Base-by-base conservation (phyloP, 495 filamentous ascomycete genomes). In the Rostrohypoxylon terebratum region DNA sequence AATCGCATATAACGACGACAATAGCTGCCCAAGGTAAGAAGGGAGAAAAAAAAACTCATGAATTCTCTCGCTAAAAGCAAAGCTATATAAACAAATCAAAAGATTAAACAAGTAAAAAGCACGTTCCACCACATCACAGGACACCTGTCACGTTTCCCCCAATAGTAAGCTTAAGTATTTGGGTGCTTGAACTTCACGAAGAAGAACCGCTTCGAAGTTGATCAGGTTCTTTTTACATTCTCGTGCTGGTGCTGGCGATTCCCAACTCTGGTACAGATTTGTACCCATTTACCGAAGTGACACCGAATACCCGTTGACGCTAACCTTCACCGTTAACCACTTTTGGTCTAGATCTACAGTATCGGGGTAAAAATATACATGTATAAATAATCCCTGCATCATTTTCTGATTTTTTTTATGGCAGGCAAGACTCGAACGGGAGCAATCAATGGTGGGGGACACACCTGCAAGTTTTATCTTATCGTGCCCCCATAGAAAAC, bases 191-290 rank as follows among this genome's bases (percentile, higher is more conserved):
- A 11, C 42, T 36, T 20, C 21, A 69, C 66, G 71, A 73, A 69
- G 71, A 73, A 73, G 66, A 73, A 73, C 71, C 71, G 71, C 66
- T 65, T 73, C 60, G 23, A 64, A 64, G 13, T 45, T 5, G 11
- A 42, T 40, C 18, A 33, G 14, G 36, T 55, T 55, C 14, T 36
- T 55, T 53, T 14, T 54, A 23, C 25, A 42, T 54, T 55, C 42
- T 55, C 58, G 61, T 69, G 34, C 45, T 45, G 57, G 51, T 28
- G 21, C 21, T 23, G 5, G 23, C 21, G 23, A 31, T 20, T 28
- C 28, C 6, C 28, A 28, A 5, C 28, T 5, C 28, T 4, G 28
- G 28, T 28, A 20, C 4, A 45, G 42, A 38, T 54, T 62, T 25
- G 34, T 31, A 34, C 59, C 31, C 5, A 21, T 59, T 63, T 66